Base-by-base conservation (phyloP, 1,139 yeast species). In the Saccharomycopsis hybrid region DNA sequence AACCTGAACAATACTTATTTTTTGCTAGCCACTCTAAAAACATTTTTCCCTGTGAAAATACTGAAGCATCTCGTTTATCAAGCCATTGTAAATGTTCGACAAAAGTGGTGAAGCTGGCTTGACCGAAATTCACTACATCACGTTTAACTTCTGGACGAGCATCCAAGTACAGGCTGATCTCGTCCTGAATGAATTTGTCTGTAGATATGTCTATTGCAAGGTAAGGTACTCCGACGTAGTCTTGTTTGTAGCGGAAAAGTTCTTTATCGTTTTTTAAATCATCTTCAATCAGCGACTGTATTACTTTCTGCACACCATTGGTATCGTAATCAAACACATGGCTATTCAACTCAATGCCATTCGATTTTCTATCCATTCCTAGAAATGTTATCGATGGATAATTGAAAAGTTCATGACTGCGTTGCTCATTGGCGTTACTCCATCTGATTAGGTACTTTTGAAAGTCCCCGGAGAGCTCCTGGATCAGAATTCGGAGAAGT, bases 11-110 rank as follows among this genome's bases (percentile, higher is more conserved):
- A 65, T 75, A 86, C 55, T 74, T 70, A 64, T 83, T 85, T 51
- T 92, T 78, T 49, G 69, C 65, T 50, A 86, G 70, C 96, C 97
- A 90, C 64, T 89, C 96, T 50, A 88, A 62, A 61, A 83, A 85
- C 82, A 85, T 87, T 54, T 82, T 78, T 0, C 88, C 90, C 61
- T 89, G 95, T 2, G 95, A 82, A 58, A 76, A 82, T 25, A 87
- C 62, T 1, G 88, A 76, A 0, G 86, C 82, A 53, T 83, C 85
- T 40, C 70, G 72, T 41, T 65, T 65, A 1, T 59, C 43, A 50
- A 77, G 56, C n/a, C 61, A 58, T 43, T 67, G 58, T 28, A 68
- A 55, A 33, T 64, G 68, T 41, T 62, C 60, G 32, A 62, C 57
- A 3, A 44, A 2, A 41, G 42, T n/a, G 57, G 44, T 2, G 54